Conservation (phyloP, 192 early-diverging fungal species). For the Umbelopsis ramanniana region DNA sequence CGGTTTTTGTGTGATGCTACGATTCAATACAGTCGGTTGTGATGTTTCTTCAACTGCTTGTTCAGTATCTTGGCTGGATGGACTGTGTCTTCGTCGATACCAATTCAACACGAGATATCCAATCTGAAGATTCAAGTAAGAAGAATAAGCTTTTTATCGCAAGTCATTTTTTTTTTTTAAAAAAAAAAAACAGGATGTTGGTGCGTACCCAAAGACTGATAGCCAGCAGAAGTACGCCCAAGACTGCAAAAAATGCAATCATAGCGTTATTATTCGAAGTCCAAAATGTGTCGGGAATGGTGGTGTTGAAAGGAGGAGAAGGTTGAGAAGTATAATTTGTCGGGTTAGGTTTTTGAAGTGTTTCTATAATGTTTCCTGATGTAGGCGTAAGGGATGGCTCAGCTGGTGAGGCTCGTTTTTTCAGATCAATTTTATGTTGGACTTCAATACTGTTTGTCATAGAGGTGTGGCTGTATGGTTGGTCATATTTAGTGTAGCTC, state of each 20-base stretch:
- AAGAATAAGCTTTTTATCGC: background rate
- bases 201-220: background rate
- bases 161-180: background rate
- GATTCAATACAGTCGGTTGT: background rate
- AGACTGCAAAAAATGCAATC: slow-evolving; percentile 16
- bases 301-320: background rate
- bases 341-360: background rate
- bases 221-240: slow-evolving; percentile 4
- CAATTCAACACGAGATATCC: background rate
- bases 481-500: background rate
- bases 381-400: slow-evolving; percentile 6
- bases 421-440: too few species aligned
- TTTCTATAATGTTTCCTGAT: background rate
- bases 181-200: too few species aligned
- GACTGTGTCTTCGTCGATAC: background rate
- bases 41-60: background rate
- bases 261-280: slow-evolving; percentile 7
- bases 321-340: background rate
- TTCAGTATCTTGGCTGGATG: background rate
- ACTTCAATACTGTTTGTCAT: background rate
- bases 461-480: slow-evolving; percentile 4
- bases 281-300: slow-evolving; percentile 16
- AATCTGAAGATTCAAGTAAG: background rate
- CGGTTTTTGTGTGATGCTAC: background rate
- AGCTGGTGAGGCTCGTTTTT: slow-evolving; percentile 18